Percentiles rank a stretch among this genome's conserved stretches.
phyloP scores from a whole-genome alignment of 163 green algal genomes.

The Trebouxia gelatinosa region DNA sequence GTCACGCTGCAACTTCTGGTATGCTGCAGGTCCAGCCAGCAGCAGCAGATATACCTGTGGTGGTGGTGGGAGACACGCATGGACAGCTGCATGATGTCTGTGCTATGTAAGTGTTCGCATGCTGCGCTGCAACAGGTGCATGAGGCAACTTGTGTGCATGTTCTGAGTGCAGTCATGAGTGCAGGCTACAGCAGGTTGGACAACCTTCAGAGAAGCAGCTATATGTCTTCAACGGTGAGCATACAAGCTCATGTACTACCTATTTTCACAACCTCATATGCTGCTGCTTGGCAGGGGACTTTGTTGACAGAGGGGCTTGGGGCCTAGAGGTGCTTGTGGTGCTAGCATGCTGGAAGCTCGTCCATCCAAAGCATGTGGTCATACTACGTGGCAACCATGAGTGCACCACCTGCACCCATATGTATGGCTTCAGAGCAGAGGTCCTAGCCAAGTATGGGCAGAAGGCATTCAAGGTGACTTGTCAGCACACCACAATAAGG shows the following conservation, averaged over 20 bases:
- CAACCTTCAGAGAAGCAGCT: constrained; percentile 43
- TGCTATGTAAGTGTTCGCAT: constrained; percentile 53
- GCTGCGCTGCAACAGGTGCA: background rate
- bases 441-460: constrained; percentile 81
- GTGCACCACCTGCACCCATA: constrained; percentile 78
- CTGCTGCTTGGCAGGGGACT: constrained; percentile 73
- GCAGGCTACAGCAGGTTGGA: constrained; percentile 64
- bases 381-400: constrained; percentile 97
- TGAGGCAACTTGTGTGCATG: background rate
- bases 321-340: constrained; percentile 87
- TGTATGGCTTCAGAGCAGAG: constrained; percentile 94
- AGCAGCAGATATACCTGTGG: constrained; percentile 32
- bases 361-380: constrained; percentile 58
- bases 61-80: constrained; percentile 92
- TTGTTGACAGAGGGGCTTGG: constrained; percentile 97
- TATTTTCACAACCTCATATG: background rate
- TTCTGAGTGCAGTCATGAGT: background rate
- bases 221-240: constrained; percentile 45
- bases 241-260: background rate
- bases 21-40: constrained; percentile 33
- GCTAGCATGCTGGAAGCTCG: constrained; percentile 79
- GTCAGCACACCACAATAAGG: background rate
- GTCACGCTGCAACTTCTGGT: background rate
- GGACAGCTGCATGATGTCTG: constrained; percentile 92
- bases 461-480: constrained; percentile 42